Evolutionary conservation across 257 asterid species (phyloP).

Genomic region (Penstemon eatonii): DNA sequence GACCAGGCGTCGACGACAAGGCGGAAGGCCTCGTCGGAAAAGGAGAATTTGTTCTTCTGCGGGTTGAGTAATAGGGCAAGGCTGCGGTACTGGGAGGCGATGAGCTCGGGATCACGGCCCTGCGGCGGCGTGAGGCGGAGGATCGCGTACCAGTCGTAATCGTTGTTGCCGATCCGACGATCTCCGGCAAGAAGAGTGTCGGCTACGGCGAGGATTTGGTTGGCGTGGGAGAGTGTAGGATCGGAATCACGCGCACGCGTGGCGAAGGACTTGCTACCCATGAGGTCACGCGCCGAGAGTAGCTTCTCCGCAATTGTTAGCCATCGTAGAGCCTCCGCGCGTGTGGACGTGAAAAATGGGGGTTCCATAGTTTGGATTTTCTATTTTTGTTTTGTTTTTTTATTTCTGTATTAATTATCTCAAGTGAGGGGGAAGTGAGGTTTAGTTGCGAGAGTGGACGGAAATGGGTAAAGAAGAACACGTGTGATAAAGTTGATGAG

Average conservation of each 20-base stretch:
- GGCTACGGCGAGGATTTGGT: conserved; percentile 64
- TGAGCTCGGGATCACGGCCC: conserved; percentile 49
- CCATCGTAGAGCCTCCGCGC: conserved; percentile 71
- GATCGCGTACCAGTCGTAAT: conserved; percentile 68
- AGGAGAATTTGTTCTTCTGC: conserved; percentile 52
- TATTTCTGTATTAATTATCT: not conserved
- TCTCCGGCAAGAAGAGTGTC: conserved; percentile 76
- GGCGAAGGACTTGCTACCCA: conserved; percentile 68
- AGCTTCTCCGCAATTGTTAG: conserved; percentile 65
- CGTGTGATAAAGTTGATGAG: not conserved
- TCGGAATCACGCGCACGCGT: conserved; percentile 67
- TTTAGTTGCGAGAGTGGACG: no score
- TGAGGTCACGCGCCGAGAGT: conserved; percentile 51
- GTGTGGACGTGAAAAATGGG: conserved; percentile 48
- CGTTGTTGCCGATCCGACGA: conserved; percentile 49
- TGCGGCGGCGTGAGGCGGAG: conserved; percentile 52
- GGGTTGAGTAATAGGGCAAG: conserved; percentile 56
- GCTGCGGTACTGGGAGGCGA: conserved; percentile 53
- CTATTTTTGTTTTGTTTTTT: no score
- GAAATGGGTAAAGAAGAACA: no score
- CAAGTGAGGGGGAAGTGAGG: no score
- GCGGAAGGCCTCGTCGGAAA: conserved; percentile 65
- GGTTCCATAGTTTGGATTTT: conserved; percentile 46
- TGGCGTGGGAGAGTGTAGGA: conserved; percentile 51
- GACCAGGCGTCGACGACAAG: conserved; percentile 67